These are phyloP conservation scores for Calocera cornea DNA, from an alignment of 768 basidiomycete genomes.

Conservation along the genomic window DNA sequence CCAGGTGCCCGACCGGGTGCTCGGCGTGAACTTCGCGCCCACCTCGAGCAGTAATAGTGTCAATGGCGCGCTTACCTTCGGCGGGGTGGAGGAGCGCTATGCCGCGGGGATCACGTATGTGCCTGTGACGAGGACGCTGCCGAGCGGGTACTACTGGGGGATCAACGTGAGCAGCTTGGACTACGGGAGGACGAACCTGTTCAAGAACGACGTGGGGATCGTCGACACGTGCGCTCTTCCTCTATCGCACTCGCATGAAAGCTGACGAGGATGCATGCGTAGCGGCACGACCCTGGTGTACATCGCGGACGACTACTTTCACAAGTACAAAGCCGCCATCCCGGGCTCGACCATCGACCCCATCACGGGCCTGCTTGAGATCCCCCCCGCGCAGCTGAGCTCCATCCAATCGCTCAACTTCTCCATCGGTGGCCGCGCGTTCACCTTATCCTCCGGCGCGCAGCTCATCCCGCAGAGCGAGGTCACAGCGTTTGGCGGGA, in stretches of 20 bases:
- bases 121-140: neutral
- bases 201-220: neutral
- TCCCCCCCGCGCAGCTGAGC: neutral
- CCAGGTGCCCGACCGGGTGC: constrained; percentile 29
- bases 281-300: neutral
- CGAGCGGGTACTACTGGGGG: neutral
- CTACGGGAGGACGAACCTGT: neutral
- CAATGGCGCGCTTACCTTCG: constrained; percentile 48
- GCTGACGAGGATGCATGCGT: neutral
- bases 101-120: neutral
- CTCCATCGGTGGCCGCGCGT: neutral
- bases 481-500: neutral
- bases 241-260: neutral
- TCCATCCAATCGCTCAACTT: neutral
- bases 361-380: neutral
- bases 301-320: neutral
- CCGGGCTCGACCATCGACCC: neutral
- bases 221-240: neutral
- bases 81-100: constrained; percentile 17
- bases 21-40: constrained; percentile 37
- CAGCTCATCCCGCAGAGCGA: neutral
- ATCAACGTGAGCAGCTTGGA: neutral
- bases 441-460: neutral
- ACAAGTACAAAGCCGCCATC: neutral
- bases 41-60: constrained; percentile 23